These are phyloP conservation scores for Xylaria palmicola DNA, from an alignment of 495 filamentous ascomycete genomes.

Conservation along the genomic window DNA sequence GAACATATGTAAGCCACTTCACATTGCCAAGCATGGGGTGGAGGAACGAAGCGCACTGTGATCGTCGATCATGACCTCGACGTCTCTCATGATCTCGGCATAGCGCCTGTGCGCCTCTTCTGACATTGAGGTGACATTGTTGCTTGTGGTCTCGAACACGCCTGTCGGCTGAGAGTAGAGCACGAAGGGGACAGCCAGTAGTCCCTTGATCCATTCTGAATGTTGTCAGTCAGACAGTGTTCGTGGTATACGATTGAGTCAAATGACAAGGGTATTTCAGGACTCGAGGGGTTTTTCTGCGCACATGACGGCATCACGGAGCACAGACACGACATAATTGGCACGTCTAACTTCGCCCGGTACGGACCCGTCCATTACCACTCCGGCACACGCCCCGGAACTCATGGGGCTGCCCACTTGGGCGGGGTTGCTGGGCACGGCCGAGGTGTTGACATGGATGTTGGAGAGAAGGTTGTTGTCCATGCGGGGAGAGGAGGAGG, in stretches of 20 bases:
- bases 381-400: not conserved
- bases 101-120: conserved; percentile 75
- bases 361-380: not conserved
- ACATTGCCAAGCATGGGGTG: not conserved
- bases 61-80: conserved; percentile 86
- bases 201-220: conserved; percentile 69
- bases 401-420: not conserved
- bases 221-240: not conserved
- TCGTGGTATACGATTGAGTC: conserved; percentile 10
- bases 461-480: not conserved
- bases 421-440: not conserved
- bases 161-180: conserved; percentile 92
- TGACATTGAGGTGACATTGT: conserved; percentile 61
- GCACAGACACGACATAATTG: not conserved
- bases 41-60: conserved; percentile 63
- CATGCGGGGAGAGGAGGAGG: not conserved
- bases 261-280: conserved; percentile 9
- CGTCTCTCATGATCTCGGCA: conserved; percentile 91
- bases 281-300: conserved; percentile 13
- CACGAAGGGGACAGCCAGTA: conserved; percentile 95
- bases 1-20: not conserved
- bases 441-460: not conserved
- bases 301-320: not conserved
- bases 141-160: conserved; percentile 62
- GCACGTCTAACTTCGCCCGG: not conserved